A percentile compares a stretch with the other conserved stretches of the same genome.
phyloP scores from a whole-genome alignment of 176 grass and related monocot species.

The Tuctoria greenei region DNA sequence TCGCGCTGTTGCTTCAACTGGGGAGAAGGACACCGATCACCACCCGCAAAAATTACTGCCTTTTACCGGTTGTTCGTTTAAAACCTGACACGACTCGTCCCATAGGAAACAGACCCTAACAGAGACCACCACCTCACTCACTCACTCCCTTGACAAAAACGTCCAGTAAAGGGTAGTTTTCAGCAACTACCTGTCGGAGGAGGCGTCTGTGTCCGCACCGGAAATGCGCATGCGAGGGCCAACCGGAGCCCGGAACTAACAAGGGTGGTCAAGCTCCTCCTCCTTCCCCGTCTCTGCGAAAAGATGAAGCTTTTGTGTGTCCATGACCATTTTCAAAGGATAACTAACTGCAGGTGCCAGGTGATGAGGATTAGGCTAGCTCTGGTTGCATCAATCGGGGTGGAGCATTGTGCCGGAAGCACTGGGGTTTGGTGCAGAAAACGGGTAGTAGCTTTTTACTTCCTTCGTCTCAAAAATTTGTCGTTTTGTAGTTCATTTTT shows the following conservation, averaged over 20 bases:
- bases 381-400: neutral
- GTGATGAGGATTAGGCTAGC: neutral
- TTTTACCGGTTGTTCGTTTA: neutral
- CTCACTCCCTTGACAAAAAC: neutral
- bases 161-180: constrained; percentile 35
- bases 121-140: constrained; percentile 16
- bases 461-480: too few species aligned
- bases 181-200: constrained; percentile 39
- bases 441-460: neutral
- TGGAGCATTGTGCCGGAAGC: neutral
- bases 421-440: neutral
- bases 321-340: neutral
- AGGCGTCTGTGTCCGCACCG: constrained; percentile 43
- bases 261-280: constrained; percentile 22
- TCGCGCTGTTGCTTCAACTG: constrained; percentile 8
- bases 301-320: neutral
- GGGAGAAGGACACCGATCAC: neutral
- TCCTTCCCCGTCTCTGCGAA: neutral
- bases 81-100: neutral
- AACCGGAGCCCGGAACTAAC: neutral
- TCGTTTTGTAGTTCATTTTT: too few species aligned
- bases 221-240: constrained; percentile 4
- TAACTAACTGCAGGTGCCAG: neutral
- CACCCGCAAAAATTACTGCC: neutral
- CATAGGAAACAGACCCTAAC: neutral